Conservation (phyloP, 1,139 yeast genomes). For the Candida anutae region DNA sequence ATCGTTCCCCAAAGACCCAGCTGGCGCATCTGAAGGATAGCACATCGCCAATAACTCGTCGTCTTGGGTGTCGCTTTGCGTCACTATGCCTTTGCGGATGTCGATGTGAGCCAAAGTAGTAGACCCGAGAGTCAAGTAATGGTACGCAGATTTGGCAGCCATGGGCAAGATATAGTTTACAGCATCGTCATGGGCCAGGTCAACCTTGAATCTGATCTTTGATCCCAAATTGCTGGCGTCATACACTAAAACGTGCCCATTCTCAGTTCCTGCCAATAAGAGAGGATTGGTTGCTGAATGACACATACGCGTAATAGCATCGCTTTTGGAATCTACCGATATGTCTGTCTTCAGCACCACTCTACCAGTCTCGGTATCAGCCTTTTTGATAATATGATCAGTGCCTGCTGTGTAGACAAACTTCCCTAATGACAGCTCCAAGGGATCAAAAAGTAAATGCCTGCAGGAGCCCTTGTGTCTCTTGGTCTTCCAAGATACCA, state of each 20-base stretch:
- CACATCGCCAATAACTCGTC: constrained; percentile 80
- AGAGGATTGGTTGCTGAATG: constrained; percentile 59
- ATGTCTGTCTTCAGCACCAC: constrained; percentile 50
- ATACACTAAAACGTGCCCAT: constrained; percentile 56
- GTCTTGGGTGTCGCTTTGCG: constrained; percentile 81
- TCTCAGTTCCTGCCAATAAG: constrained; percentile 72
- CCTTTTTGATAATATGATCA: constrained; percentile 73
- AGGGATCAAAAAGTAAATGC: constrained; percentile 57
- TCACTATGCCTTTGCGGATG: constrained; percentile 57
- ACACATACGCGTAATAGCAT: constrained; percentile 51
- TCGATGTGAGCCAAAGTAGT: constrained; percentile 79
- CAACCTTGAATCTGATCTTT: constrained; percentile 33
- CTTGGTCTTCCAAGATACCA: constrained; percentile 70
- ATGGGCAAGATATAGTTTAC: constrained; percentile 65
- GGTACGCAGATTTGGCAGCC: constrained; percentile 69
- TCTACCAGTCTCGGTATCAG: constrained; percentile 65
- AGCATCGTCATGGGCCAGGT: constrained; percentile 63
- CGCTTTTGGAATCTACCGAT: constrained; percentile 18
- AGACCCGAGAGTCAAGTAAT: constrained; percentile 74
- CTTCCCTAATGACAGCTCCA: constrained; percentile 41
- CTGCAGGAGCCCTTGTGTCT: constrained; percentile 90
- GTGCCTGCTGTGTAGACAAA: constrained; percentile 64
- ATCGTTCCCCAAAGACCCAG: constrained; percentile 50
- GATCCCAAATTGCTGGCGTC: constrained; percentile 44
- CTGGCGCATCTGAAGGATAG: constrained; percentile 42